phyloP scores from a whole-genome alignment of 2,329 filamentous ascomycete genomes.

The Phaeosphaeria sp. region DNA sequence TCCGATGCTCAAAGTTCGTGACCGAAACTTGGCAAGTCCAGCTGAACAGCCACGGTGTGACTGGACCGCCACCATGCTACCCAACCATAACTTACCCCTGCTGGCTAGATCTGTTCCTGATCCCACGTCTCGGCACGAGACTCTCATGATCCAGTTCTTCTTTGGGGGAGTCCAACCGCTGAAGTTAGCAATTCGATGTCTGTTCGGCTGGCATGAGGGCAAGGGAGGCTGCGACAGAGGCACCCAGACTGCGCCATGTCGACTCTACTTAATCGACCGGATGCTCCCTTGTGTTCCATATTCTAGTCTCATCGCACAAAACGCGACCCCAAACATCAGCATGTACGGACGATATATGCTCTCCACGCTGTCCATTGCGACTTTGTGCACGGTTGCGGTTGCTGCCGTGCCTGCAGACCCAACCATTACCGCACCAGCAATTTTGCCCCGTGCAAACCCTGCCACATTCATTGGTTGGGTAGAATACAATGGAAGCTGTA shows the following conservation, averaged over 20 bases:
- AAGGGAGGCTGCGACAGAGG: constrained; percentile 15
- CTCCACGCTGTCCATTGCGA: constrained; percentile 18
- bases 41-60: constrained; percentile 5
- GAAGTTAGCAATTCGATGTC: constrained; percentile 12
- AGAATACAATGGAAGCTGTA: constrained; percentile 27
- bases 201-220: constrained; percentile 5
- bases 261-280: constrained; percentile 2
- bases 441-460: constrained; percentile 36
- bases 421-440: constrained; percentile 36
- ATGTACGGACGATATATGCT: constrained; percentile 25
- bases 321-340: background rate
- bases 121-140: constrained; percentile 12
- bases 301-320: background rate
- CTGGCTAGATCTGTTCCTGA: constrained; percentile 6
- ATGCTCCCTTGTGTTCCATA: background rate
- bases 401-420: constrained; percentile 34
- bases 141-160: constrained; percentile 6
- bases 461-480: constrained; percentile 36
- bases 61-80: constrained; percentile 1
- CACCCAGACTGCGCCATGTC: constrained; percentile 2
- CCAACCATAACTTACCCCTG: constrained; percentile 5
- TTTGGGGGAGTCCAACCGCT: constrained; percentile 11
- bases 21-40: constrained; percentile 5
- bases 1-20: constrained; percentile 2
- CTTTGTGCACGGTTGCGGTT: constrained; percentile 16